Base-by-base conservation (phyloP, 179 eudicot genomes). In the Spinacia oleracea region DNA sequence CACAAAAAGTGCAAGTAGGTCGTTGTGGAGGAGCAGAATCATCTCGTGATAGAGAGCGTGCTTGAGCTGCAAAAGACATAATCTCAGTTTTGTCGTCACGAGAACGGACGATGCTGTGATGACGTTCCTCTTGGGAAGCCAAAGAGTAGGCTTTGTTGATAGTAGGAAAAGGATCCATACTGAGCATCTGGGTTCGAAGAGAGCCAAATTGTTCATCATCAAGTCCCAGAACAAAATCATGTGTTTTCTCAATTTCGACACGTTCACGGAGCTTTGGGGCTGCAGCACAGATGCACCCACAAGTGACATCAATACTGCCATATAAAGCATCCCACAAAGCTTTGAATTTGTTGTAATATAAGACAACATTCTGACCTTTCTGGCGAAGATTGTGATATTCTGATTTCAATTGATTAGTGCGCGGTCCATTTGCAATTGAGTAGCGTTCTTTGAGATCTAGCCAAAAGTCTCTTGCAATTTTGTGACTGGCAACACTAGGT, bases 131-230 rank as follows among this genome's bases (percentile, higher is more conserved):
- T 34, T 66, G 70, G 9, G 70, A 8, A 2, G 25, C 70, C 42
- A 66, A 32, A 7, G 42, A 34, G n/a, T 21, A 73, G 2, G 77
- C 45, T 23, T 73, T 73, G 18, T 73, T 73, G 12, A 73, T 34
- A 18, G 77, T 31, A 0, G 65, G 66, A 32, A 73, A 31, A 38
- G 77, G 77, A 32, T 73, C 65, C 77, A 73, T 55, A 14, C 77
- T 34, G 10, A 73, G 29, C 0, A 73, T 73, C 32, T 73, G 65
- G 6, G 65, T 31, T 1, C 45, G 46, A 3, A 73, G 18, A 55
- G 66, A 9, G 0, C 50, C 66, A 34, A 25, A 56, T 2, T 10
- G 34, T 1, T 27, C 42, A 34, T 73, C 77, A 55, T 73, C 77
- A 9, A 73, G 29, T 1, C 76, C 76, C 76, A 73, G 53, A 1